A percentile compares a stretch with the other conserved stretches of the same genome.
These are phyloP conservation scores for Podaxis rugospora DNA, from an alignment of 768 basidiomycete genomes.

Conservation along the genomic window DNA sequence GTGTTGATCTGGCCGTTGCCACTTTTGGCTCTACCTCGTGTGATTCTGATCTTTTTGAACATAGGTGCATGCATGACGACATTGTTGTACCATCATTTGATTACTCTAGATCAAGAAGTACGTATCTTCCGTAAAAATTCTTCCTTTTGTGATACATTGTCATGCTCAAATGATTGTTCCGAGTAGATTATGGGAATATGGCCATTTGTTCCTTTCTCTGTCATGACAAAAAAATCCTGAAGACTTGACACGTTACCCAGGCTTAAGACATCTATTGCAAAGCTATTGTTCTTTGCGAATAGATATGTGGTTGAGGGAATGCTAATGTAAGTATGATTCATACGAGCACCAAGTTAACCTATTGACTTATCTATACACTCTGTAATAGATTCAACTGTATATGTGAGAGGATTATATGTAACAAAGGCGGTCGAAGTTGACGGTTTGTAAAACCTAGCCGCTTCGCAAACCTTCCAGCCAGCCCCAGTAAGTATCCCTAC, in stretches of 20 bases:
- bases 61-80: constrained; percentile 23
- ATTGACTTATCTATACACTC: background rate
- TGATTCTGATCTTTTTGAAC: background rate
- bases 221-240: background rate
- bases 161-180: background rate
- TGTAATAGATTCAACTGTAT: constrained; percentile 25
- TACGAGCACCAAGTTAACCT: background rate
- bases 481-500: constrained; percentile 7
- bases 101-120: constrained; percentile 23
- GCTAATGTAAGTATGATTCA: constrained; percentile 18
- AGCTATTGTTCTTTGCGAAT: constrained; percentile 22
- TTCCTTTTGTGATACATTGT: background rate
- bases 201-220: constrained; percentile 15
- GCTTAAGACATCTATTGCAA: constrained; percentile 19
- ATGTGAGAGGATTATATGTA: constrained; percentile 11
- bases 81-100: constrained; percentile 21
- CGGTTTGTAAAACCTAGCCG: constrained; percentile 12
- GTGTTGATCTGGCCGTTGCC: background rate
- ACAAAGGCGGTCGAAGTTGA: background rate
- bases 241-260: constrained; percentile 7
- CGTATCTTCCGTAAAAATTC: background rate
- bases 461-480: constrained; percentile 17
- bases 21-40: background rate
- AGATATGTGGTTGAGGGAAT: constrained; percentile 25
- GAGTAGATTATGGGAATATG: constrained; percentile 19